These are phyloP conservation scores for Paraleonurus japonicus DNA, from an alignment of 257 asterid genomes.

Conservation along the genomic window DNA sequence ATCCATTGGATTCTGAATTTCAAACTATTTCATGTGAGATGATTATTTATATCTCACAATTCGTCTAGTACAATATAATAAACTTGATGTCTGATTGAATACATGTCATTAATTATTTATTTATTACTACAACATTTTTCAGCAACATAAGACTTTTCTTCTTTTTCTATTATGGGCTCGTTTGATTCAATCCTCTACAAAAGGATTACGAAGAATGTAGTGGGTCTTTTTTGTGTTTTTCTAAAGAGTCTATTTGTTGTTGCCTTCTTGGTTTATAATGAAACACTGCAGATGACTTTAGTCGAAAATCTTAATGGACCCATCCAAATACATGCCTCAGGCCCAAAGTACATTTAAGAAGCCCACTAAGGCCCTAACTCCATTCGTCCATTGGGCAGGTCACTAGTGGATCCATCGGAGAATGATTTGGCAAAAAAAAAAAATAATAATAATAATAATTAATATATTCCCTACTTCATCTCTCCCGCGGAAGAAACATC, in stretches of 20 bases:
- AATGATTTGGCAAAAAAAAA: too few relatives aligned
- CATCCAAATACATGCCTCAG: background rate
- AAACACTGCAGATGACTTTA: too few relatives aligned
- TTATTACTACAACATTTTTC: background rate
- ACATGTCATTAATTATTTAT: background rate
- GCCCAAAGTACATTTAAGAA: background rate
- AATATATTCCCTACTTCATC: background rate
- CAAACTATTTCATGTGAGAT: too few relatives aligned
- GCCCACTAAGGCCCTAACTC: too few relatives aligned
- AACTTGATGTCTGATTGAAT: too few relatives aligned
- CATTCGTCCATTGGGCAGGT: background rate
- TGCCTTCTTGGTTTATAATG: too few relatives aligned
- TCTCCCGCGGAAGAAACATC: background rate
- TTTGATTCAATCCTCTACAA: background rate
- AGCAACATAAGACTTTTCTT: too few relatives aligned
- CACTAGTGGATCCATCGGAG: too few relatives aligned
- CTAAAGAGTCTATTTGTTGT: too few relatives aligned
- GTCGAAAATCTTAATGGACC: background rate
- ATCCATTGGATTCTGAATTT: constrained; percentile 55
- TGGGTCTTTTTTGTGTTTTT: too few relatives aligned
- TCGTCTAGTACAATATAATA: too few relatives aligned
- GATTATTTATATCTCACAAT: too few relatives aligned
- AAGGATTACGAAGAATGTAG: background rate
- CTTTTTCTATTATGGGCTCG: background rate
- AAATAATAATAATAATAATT: background rate